Base-by-base conservation (phyloP, 768 basidiomycete species). In the Crassisporium funariophilum region DNA sequence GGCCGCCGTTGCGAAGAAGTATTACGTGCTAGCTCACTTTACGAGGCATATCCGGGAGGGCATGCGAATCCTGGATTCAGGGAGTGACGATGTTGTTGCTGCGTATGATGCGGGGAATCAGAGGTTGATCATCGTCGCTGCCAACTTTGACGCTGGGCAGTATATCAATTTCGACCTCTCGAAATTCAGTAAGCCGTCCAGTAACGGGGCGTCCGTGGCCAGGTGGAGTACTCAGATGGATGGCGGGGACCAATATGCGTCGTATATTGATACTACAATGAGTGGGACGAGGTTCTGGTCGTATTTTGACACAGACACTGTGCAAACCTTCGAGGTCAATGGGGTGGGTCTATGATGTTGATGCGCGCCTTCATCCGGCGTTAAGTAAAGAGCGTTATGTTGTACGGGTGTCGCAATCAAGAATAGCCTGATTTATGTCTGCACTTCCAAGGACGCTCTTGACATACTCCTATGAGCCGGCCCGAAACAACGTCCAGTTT, bases 251-350 rank as follows among this genome's bases (percentile, higher is more conserved):
- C 50, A 51, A 17, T 55, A 55, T 21, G 47, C 49, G 6, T 13
- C 46, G 12, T 46, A 55, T 25, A 47, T 27, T 29, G 54, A 55
- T 21, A 55, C 54, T 5, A 27, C 29, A n/a, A 46, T 55, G 13
- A 55, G 50, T 17, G 54, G 54, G 2, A 51, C 54, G 6, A 49
- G 49, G 27, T 55, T 55, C 20, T 55, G 54, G 54, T 55, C 54
- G 22, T 49, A 45, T 37, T 55, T 55, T 19, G 46, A 55, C 19
- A 37, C 44, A 21, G 45, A 55, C 24, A 46, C 43, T 4, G 44
- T 55, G 34, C 54, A 55, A 37, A 51, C 54, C n/a, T 55, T 55
- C 15, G 54, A 55, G 29, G 50, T 55, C 4, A 35, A 13, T 15
- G 49, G 49, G 29, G 47, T 36, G 6, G 38, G 21, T 13, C 23